Evolutionary conservation across 257 asterid species (phyloP).

Genomic region (Solanum appendiculatum): DNA sequence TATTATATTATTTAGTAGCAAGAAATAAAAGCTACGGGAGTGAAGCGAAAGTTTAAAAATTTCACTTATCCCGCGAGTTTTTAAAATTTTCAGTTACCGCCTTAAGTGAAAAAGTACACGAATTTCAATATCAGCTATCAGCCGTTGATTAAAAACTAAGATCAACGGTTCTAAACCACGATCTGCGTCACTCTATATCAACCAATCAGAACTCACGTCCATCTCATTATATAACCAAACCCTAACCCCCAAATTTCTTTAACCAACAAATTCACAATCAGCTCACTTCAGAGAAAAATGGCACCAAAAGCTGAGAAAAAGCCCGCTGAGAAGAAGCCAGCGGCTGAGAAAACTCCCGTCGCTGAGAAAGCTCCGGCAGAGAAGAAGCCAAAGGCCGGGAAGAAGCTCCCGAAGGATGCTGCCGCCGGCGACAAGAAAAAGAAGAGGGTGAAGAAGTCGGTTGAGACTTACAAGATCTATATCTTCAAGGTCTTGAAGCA

Average conservation of each 20-base stretch:
- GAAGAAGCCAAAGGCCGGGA: slow-evolving; percentile 11
- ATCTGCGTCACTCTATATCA: not conserved
- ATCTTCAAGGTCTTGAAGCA: slow-evolving; percentile 14
- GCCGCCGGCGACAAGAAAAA: slow-evolving; percentile 6
- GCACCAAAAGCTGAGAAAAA: slow-evolving; percentile 19
- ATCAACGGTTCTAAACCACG: not conserved
- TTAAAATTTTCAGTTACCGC: not conserved
- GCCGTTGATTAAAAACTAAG: not conserved
- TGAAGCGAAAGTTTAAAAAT: not conserved
- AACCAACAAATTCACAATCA: not conserved
- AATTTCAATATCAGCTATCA: not conserved
- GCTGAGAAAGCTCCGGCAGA: slow-evolving; percentile 9
- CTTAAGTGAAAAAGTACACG: not conserved
- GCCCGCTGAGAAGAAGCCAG: slow-evolving; percentile 9
- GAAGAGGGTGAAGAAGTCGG: not conserved
- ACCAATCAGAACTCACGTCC: not conserved
- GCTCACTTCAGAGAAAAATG: not conserved
- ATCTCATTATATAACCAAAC: not conserved
- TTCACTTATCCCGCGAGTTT: not conserved
- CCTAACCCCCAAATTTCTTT: not conserved
- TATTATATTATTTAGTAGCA: not conserved
- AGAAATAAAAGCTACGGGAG: not conserved
- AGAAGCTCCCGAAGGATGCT: slow-evolving; percentile 4
- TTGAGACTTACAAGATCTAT: slow-evolving; percentile 4
- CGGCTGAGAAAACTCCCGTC: slow-evolving; percentile 6